A percentile compares a stretch with the other conserved stretches of the same genome.
phyloP scores from a whole-genome alignment of 1,284 basidiomycete species.

The Bjerkandera adusta region DNA sequence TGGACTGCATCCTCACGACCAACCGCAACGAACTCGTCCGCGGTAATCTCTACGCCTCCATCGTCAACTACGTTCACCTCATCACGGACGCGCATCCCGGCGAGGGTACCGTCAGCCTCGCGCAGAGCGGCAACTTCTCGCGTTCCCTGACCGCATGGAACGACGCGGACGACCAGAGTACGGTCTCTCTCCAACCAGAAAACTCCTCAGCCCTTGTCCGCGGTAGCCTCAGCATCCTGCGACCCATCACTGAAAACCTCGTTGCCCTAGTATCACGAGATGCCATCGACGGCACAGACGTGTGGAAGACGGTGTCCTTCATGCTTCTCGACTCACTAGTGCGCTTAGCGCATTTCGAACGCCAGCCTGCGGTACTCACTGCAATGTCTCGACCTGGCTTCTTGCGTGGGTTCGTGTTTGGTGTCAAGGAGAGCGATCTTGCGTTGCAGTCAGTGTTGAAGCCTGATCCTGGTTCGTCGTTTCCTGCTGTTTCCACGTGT shows the following conservation, averaged over 20 bases:
- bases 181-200: slow-evolving; percentile 29
- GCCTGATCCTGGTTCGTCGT: slow-evolving; percentile 78
- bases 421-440: slow-evolving; percentile 81
- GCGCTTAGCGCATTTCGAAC: slow-evolving; percentile 63
- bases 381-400: slow-evolving; percentile 78
- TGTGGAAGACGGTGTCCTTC: slow-evolving; percentile 95
- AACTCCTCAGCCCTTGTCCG: slow-evolving; percentile 49
- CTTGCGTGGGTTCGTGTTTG: slow-evolving; percentile 79
- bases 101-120: background rate
- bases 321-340: slow-evolving; percentile 81
- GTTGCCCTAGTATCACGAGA: slow-evolving; percentile 82
- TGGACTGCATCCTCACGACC: slow-evolving; percentile 77
- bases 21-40: slow-evolving; percentile 87
- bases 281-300: slow-evolving; percentile 91
- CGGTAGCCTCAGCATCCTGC: slow-evolving; percentile 63
- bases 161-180: slow-evolving; percentile 36
- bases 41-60: slow-evolving; percentile 93
- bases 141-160: background rate
- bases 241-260: slow-evolving; percentile 69
- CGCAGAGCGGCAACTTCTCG: background rate
- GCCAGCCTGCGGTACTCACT: slow-evolving; percentile 54
- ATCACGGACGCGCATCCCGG: slow-evolving; percentile 32
- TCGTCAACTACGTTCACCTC: slow-evolving; percentile 88
- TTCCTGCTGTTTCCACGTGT: slow-evolving; percentile 4
- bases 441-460: slow-evolving; percentile 81